A percentile compares a stretch with the other conserved stretches of the same genome.
phyloP scores from a whole-genome alignment of 2,329 filamentous ascomycete genomes.

The Claviceps maximensis region DNA sequence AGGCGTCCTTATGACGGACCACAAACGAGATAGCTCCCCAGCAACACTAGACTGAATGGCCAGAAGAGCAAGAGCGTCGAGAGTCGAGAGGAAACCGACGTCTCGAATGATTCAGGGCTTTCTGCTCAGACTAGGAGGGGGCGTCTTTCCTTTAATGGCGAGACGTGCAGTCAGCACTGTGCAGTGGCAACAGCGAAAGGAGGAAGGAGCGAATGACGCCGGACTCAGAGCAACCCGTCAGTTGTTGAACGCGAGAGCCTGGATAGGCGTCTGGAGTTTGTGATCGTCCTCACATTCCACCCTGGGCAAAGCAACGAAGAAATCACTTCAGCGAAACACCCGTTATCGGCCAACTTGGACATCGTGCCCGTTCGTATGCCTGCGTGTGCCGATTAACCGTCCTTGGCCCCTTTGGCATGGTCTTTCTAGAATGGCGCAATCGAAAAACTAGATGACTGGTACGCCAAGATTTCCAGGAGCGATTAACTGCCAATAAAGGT shows the following conservation, averaged over 20 bases:
- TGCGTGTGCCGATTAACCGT: not conserved
- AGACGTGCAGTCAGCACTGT: not conserved
- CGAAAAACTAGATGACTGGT: not conserved
- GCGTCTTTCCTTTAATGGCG: not conserved
- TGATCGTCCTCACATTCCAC: not conserved
- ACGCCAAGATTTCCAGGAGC: slow-evolving; percentile 1
- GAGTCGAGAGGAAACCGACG: not conserved
- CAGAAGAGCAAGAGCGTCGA: not conserved
- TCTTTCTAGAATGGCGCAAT: not conserved
- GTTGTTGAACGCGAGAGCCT: not conserved
- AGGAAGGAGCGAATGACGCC: not conserved
- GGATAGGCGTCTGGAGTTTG: not conserved
- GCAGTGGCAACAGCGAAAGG: not conserved
- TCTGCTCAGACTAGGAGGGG: not conserved
- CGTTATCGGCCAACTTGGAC: not conserved
- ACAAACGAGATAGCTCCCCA: not conserved
- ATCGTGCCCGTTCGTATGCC: not conserved
- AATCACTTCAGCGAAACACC: not conserved
- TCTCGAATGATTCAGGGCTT: not conserved
- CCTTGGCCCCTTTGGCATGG: not conserved
- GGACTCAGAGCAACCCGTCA: not conserved
- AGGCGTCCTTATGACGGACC: not conserved
- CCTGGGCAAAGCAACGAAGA: not conserved
- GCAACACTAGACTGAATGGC: not conserved
- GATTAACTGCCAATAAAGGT: slow-evolving; percentile 4